Evolutionary conservation across 805 yeast species (phyloP), one percentile per base, ranked within the genome.

Genomic region (Nakazawaea peltata): DNA sequence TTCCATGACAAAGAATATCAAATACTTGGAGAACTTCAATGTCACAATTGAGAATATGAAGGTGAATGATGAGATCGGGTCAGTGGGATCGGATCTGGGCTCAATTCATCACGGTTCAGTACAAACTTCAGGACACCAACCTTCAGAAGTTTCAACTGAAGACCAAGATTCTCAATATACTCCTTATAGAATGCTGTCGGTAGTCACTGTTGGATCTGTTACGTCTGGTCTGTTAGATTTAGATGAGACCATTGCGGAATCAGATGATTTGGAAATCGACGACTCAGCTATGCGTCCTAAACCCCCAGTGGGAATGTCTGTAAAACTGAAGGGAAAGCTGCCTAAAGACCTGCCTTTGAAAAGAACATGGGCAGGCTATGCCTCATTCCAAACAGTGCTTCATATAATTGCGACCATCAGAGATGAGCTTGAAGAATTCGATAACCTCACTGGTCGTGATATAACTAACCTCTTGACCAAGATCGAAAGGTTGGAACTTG

Each of bases 301-400:
- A 18, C 67, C 64, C 10, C 81, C 80, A 4, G 52, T 64, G 1
- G 84, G 85, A 3, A 75, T 78, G 83, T 71, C 83, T 0, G 46
- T 49, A 13, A 69, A 62, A 33, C 76, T 80, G 2, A 66, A 63
- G 30, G 70, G 72, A 12, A 78, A 79, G 42, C 54, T 64, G 22
- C 74, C 77, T 1, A 54, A 56, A 25, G 68, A 69, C 41, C 64
- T 71, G 3, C 66, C 78, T 3, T 48, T 78, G 27, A 58, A 61
- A 21, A 50, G 61, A 30, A 60, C 72, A 0, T 74, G 84, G 83
- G 67, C 74, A 14, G 83, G 83, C 1, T 65, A 49, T 43, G 69
- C 69, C 16, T 62, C 80, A 0, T 58, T 71, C 23, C 45, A 56
- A 6, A 54, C 65, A 3, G 56, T 76, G 1, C 32, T 69, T 18